phyloP scores from a whole-genome alignment of 1,139 yeast species.

The Candida glucosophila region DNA sequence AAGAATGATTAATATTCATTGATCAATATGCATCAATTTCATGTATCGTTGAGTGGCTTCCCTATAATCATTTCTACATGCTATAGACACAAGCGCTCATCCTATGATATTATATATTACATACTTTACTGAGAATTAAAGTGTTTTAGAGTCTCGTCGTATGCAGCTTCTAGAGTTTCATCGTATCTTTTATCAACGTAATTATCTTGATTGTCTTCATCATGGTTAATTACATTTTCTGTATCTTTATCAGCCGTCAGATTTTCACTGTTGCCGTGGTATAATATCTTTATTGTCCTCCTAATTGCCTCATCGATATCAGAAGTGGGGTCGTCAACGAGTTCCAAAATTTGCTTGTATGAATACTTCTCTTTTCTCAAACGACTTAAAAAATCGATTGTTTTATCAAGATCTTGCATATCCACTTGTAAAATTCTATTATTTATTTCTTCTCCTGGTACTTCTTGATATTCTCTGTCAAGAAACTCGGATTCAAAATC shows the following conservation, averaged over 20 bases:
- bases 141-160: too few relatives aligned
- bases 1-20: too few relatives aligned
- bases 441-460: slow-evolving; percentile 48
- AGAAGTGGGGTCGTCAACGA: slow-evolving; percentile 5
- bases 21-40: too few relatives aligned
- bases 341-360: slow-evolving; percentile 41
- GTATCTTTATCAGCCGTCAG: slow-evolving; percentile 5
- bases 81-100: too few relatives aligned
- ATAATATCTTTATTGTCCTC: slow-evolving; percentile 10
- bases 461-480: slow-evolving; percentile 8
- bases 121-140: too few relatives aligned
- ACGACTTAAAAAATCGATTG: slow-evolving; percentile 40
- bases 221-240: too few relatives aligned
- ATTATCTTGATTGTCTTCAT: too few relatives aligned
- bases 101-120: too few relatives aligned
- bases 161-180: too few relatives aligned
- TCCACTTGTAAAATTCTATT: slow-evolving; percentile 35
- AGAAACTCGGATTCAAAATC: neutral
- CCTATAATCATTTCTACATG: too few relatives aligned
- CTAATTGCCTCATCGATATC: slow-evolving; percentile 4
- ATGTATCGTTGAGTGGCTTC: too few relatives aligned
- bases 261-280: slow-evolving; percentile 11
- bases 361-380: slow-evolving; percentile 46
- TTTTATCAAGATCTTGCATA: slow-evolving; percentile 44
- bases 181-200: too few relatives aligned